Evolutionary conservation across 164 flowering plant genomes (phyloP).

Genomic region (Santalum album): DNA sequence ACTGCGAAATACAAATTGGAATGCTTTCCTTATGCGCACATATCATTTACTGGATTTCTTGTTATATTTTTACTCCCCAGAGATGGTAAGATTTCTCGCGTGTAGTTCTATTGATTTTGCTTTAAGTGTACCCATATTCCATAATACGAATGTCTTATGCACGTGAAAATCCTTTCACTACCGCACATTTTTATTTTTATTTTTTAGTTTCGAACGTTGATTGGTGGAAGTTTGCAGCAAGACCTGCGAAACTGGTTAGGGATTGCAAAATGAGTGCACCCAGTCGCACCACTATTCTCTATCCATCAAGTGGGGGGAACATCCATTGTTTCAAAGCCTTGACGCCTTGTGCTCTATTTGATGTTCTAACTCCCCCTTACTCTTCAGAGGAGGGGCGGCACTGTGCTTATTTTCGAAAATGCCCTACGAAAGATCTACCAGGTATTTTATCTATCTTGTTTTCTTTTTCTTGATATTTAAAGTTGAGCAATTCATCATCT

Average conservation of each 20-base stretch:
- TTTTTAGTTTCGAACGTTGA: background rate
- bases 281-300: slow-evolving; percentile 50
- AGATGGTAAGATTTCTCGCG: too few relatives aligned
- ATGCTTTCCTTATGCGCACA: too few relatives aligned
- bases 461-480: background rate
- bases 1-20: too few relatives aligned
- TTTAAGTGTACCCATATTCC: too few relatives aligned
- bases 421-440: slow-evolving; percentile 32
- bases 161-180: too few relatives aligned
- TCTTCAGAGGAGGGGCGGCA: slow-evolving; percentile 61
- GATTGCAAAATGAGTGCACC: slow-evolving; percentile 65
- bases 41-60: too few relatives aligned
- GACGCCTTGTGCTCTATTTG: slow-evolving; percentile 76
- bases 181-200: too few relatives aligned
- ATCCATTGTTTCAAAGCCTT: slow-evolving; percentile 64
- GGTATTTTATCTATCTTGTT: slow-evolving; percentile 22
- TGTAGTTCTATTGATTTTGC: too few relatives aligned
- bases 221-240: slow-evolving; percentile 26
- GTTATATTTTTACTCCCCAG: too few relatives aligned
- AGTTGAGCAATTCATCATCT: background rate
- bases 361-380: slow-evolving; percentile 67
- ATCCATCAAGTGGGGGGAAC: slow-evolving; percentile 68
- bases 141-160: too few relatives aligned
- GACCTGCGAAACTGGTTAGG: slow-evolving; percentile 54
- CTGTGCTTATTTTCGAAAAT: slow-evolving; percentile 50